Conservation (phyloP, 331 rosid species). For the Acacia concinna region DNA sequence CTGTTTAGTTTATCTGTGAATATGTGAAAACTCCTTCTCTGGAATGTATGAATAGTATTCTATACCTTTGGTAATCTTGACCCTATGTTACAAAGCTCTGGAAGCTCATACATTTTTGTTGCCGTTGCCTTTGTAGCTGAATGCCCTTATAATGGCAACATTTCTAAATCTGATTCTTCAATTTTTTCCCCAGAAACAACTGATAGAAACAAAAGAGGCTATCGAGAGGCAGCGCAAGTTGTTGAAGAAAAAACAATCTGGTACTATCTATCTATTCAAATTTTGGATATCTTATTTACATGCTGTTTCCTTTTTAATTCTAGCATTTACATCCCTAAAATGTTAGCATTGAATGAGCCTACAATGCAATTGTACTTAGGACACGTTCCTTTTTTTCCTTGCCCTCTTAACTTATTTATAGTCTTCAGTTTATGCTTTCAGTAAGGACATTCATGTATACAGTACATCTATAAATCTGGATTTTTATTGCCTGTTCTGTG, state of each 20-base stretch:
- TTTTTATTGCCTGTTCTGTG: not conserved
- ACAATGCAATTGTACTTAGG: not conserved
- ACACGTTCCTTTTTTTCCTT: not conserved
- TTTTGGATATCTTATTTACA: not conserved
- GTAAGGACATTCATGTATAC: not conserved
- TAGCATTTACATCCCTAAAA: conserved; percentile 22
- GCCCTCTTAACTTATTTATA: not conserved
- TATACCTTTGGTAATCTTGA: not conserved
- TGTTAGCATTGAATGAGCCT: not conserved
- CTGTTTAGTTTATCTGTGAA: conserved; percentile 3
- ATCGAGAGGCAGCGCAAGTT: conserved; percentile 89
- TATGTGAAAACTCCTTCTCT: not conserved
- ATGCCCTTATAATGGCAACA: conserved; percentile 4
- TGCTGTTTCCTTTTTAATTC: conserved; percentile 15
- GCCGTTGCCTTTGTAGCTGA: conserved; percentile 7
- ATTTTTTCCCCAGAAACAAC: conserved; percentile 58
- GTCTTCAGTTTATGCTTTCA: conserved; percentile 14
- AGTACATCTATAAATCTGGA: not conserved
- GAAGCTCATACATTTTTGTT: conserved; percentile 18
- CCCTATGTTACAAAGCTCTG: not conserved
- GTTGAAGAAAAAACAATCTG: conserved; percentile 83
- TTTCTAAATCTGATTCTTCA: conserved; percentile 19
- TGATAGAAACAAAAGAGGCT: conserved; percentile 86
- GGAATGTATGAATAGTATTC: not conserved
- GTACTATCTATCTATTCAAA: conserved; percentile 38